Evolutionary conservation across 768 basidiomycete species (phyloP), one percentile per base, ranked within the genome.

Genomic region (Royoungia palumana): DNA sequence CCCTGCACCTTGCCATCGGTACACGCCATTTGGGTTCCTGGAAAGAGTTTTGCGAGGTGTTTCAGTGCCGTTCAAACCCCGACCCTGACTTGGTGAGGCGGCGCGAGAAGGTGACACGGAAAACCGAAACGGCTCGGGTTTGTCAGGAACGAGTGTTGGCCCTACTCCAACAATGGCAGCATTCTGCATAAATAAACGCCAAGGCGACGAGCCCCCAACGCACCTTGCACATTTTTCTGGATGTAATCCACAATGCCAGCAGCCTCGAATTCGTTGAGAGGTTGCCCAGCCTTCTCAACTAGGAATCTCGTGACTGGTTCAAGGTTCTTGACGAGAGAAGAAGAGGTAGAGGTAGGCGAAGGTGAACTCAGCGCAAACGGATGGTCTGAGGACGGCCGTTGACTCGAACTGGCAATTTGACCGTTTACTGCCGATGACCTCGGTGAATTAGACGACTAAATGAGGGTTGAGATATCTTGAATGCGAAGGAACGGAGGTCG

Each of bases 1-100:
- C 36, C 87, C 87, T 27, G 73, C 83, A n/a, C 88, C 89, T 55
- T 82, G 77, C 83, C 84, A 89, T 41, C 75, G 75, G 65, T 85
- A 85, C 28, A 70, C 60, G 19, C 88, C 88, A 60, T 90, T 91
- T 0, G 88, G 88, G 58, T 91, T 91, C 61, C 71, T 79, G 19
- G 75, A 62, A 7, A 90, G 69, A 10, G 75, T 81, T 60, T 76
- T 82, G 16, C 75, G 75, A 6, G 80, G 72, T 14, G 75, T 61
- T 32, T 67, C 69, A 6, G 14, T 21, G 34, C 47, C 46, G 27
- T 49, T 49, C 21, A 17, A 41, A 16, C 54, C 57, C 9, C 62
- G 54, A 13, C 24, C 32, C 25, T 39, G 50, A 28, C 25, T 60
- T 17, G 72, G 56, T 1, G 69, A 63, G n/a, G 59, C 50, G 41